Base-by-base conservation (phyloP, 129 eudicot species). In the Cynara cardunculus region DNA sequence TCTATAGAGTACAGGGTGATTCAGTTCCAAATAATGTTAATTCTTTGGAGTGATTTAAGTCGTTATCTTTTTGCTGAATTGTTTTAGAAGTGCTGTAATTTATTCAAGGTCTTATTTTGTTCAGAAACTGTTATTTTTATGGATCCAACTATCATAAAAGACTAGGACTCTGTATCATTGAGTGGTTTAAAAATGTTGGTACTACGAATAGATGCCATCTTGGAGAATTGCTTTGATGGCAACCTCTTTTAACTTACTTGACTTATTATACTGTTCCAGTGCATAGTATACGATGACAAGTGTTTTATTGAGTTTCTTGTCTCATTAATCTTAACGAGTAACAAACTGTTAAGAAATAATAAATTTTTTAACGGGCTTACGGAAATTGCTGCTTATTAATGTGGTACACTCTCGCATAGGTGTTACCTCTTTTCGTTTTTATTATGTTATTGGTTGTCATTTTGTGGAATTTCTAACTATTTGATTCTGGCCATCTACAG, bases 401-500 rank as follows among this genome's bases (percentile, higher is more conserved):
- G 21, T 61, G 68, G 1, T 61, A 61, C 68, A 21, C 68, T 61
- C 68, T 61, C 3, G 16, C 12, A 21, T 61, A 24, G 27, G 27
- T 24, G 0, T 64, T 64, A 7, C 27, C 5, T 64, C 14, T 64
- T 19, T 19, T 64, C 28, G 9, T 64, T 22, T 8, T 21, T 21
- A 22, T 8, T 64, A 4, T 64, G 26, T 24, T 64, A 19, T 64
- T 64, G 18, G 27, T 9, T 24, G 14, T 64, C 26, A 24, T 64
- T 64, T 22, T 64, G 69, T 64, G 18, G 30, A 71, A 35, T 73
- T 73, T 41, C 10, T 25, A 35, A 32, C 26, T 18, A 65, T 28
- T 35, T 34, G 62, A 25, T 22, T 26, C 41, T 18, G 68, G 39
- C 11, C 64, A 24, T 25, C 62, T 34, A 75, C 92, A 91, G 98